phyloP scores from a whole-genome alignment of 805 yeast genomes.

The Candida ovalis region DNA sequence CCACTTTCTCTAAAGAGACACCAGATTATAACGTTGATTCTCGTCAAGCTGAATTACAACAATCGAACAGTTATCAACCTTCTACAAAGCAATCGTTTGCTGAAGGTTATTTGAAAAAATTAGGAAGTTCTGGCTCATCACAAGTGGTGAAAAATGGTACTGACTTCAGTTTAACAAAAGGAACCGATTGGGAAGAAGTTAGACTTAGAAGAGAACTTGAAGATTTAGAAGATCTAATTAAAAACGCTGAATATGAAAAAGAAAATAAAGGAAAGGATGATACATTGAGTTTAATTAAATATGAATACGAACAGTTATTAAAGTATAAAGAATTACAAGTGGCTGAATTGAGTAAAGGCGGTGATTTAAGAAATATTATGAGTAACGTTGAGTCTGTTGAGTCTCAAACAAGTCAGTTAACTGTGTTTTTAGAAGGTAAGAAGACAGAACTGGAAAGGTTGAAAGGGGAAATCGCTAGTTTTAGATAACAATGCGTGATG shows the following conservation, averaged over 20 bases:
- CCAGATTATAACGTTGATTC: constrained; percentile 69
- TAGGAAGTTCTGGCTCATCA: constrained; percentile 46
- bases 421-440: constrained; percentile 61
- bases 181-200: constrained; percentile 93
- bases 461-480: constrained; percentile 32
- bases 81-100: constrained; percentile 43
- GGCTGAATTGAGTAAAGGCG: constrained; percentile 30
- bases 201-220: constrained; percentile 74
- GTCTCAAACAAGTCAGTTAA: constrained; percentile 69
- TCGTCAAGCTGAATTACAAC: constrained; percentile 36
- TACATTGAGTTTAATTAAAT: constrained; percentile 32
- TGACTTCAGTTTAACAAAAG: constrained; percentile 66
- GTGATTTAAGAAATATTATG: constrained; percentile 48
- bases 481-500: neutral
- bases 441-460: constrained; percentile 55
- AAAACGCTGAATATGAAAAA: constrained; percentile 49
- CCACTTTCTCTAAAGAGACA: constrained; percentile 82
- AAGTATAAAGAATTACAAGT: constrained; percentile 70
- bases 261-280: constrained; percentile 31
- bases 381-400: constrained; percentile 68
- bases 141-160: constrained; percentile 43
- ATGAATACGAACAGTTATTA: constrained; percentile 79
- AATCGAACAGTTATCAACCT: constrained; percentile 6
- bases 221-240: constrained; percentile 65
- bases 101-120: constrained; percentile 48